These are phyloP conservation scores for Geosmithia putterillii DNA, from an alignment of 2,329 filamentous ascomycete species.

Conservation along the genomic window DNA sequence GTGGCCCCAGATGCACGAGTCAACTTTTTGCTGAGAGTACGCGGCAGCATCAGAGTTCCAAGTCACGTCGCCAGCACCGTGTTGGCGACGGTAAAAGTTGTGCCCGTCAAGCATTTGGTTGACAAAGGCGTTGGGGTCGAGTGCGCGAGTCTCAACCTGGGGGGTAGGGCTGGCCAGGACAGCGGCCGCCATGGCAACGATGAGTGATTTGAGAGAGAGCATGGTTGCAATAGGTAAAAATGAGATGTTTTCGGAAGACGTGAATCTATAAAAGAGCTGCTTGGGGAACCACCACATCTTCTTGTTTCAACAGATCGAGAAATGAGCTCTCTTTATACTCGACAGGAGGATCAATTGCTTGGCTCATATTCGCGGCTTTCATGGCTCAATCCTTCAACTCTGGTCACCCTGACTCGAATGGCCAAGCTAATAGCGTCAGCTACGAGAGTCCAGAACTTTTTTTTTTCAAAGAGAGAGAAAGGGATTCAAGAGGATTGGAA, in stretches of 20 bases:
- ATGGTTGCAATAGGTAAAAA: neutral
- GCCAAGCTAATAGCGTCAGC: too few relatives aligned
- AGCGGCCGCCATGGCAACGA: constrained; percentile 30
- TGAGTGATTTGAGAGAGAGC: constrained; percentile 19
- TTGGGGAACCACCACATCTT: too few relatives aligned
- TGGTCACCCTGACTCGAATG: too few relatives aligned
- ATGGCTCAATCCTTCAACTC: too few relatives aligned
- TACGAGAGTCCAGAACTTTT: too few relatives aligned
- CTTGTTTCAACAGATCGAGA: too few relatives aligned
- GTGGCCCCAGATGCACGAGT: constrained; percentile 51
- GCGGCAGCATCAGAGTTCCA: constrained; percentile 55
- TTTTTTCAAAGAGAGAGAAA: too few relatives aligned
- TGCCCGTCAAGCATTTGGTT: constrained; percentile 50
- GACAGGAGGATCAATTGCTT: too few relatives aligned
- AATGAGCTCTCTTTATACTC: too few relatives aligned
- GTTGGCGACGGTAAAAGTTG: constrained; percentile 50
- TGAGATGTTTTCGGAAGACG: neutral
- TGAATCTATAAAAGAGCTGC: neutral
- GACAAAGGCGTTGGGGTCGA: constrained; percentile 24
- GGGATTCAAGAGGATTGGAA: too few relatives aligned
- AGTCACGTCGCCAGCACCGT: constrained; percentile 42
- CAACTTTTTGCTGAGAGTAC: constrained; percentile 39
- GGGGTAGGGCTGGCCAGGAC: constrained; percentile 26
- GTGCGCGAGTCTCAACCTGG: constrained; percentile 18
- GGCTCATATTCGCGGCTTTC: too few relatives aligned